Conservation (phyloP, 2,329 filamentous ascomycete species). For the Phyllosticta ampelicida region DNA sequence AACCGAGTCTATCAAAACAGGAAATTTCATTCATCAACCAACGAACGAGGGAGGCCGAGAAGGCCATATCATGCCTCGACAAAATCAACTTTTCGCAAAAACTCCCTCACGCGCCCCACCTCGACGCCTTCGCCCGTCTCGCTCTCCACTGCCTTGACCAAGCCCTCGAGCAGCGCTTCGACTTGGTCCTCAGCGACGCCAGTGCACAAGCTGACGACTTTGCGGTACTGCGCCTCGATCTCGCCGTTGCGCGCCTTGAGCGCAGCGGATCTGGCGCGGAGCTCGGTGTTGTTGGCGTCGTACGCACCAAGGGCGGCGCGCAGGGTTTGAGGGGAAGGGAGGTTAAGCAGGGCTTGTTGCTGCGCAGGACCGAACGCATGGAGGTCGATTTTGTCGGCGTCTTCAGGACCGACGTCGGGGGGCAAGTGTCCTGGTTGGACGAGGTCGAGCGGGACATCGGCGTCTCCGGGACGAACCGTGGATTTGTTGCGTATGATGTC, state of each 20-base stretch:
- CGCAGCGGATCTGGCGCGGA: conserved; percentile 55
- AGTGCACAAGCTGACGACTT: conserved; percentile 79
- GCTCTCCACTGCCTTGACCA: conserved; percentile 83
- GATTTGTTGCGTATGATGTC: conserved; percentile 37
- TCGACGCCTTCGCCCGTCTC: conserved; percentile 61
- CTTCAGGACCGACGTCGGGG: conserved; percentile 15
- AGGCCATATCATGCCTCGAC: too few relatives aligned
- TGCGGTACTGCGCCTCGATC: conserved; percentile 76
- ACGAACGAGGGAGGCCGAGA: too few relatives aligned
- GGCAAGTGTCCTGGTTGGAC: conserved; percentile 3
- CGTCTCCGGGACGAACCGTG: conserved; percentile 34
- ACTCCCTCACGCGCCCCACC: conserved; percentile 64
- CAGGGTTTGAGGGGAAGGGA: conserved; percentile 33
- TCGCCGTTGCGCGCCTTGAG: conserved; percentile 73
- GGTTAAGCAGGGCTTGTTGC: background rate
- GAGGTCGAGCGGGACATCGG: conserved; percentile 25
- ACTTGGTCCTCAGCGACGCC: conserved; percentile 67
- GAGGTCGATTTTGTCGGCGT: conserved; percentile 22
- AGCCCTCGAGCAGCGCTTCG: conserved; percentile 65
- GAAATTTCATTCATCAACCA: too few relatives aligned
- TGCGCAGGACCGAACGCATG: conserved; percentile 9
- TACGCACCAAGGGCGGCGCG: conserved; percentile 61
- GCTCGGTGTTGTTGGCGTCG: conserved; percentile 53
- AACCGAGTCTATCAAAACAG: too few relatives aligned
- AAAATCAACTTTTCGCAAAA: conserved; percentile 67